A percentile compares a stretch with the other conserved stretches of the same genome.
These are phyloP conservation scores for Penicillium atrosanguineum DNA, from an alignment of 495 filamentous ascomycete genomes.

Conservation along the genomic window DNA sequence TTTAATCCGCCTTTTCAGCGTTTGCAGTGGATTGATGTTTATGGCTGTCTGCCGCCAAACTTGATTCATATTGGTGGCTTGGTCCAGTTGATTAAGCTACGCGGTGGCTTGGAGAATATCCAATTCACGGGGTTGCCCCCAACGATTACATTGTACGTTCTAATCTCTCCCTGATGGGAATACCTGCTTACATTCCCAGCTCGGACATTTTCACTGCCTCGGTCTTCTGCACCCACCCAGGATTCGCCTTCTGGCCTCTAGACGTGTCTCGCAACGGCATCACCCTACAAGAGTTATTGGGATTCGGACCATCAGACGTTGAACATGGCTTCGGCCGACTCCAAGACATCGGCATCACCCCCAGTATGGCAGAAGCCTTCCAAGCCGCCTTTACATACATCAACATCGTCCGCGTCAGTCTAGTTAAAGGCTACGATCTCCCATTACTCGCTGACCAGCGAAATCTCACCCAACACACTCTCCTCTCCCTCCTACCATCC, in stretches of 20 bases:
- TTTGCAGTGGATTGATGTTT: conserved; percentile 44
- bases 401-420: conserved; percentile 21
- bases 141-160: conserved; percentile 37
- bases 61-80: conserved; percentile 38
- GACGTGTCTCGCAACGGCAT: conserved; percentile 17
- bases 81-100: conserved; percentile 33
- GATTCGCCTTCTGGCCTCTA: conserved; percentile 36
- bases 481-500: conserved; percentile 30
- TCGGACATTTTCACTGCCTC: conserved; percentile 37
- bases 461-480: conserved; percentile 34
- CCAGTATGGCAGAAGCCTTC: conserved; percentile 30
- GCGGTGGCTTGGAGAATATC: conserved; percentile 37
- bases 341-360: conserved; percentile 30
- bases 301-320: conserved; percentile 21
- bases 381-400: conserved; percentile 32
- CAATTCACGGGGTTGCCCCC: conserved; percentile 29
- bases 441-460: conserved; percentile 37
- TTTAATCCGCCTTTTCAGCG: conserved; percentile 38
- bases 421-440: conserved; percentile 14
- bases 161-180: background rate
- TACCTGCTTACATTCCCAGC: conserved; percentile 12
- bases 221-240: conserved; percentile 26
- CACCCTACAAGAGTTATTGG: conserved; percentile 28
- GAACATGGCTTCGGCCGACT: conserved; percentile 28
- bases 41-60: conserved; percentile 37